Evolutionary conservation across 1,139 yeast species (phyloP).

Genomic region (Hyphopichia wangnamkhiaoensis): DNA sequence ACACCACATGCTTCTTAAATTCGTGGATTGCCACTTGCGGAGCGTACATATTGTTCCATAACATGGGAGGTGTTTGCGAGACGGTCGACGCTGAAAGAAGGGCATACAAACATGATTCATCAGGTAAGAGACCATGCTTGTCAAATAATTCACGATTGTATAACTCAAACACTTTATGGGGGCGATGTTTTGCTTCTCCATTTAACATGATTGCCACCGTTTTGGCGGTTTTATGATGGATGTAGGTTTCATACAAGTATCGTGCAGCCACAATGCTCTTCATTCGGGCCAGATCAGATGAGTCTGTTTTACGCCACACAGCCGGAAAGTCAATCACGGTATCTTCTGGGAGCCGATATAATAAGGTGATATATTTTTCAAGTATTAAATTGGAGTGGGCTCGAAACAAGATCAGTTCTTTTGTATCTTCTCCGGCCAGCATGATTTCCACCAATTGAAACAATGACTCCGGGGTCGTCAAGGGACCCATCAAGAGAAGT

Average conservation of each 20-base stretch:
- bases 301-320: constrained; percentile 2
- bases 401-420: constrained; percentile 3
- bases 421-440: not conserved
- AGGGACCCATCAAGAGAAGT: constrained; percentile 27
- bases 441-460: constrained; percentile 18
- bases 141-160: constrained; percentile 28
- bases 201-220: constrained; percentile 39
- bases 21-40: constrained; percentile 64
- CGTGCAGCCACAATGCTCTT: constrained; percentile 16
- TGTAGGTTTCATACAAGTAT: constrained; percentile 18
- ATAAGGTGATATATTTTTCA: constrained; percentile 31
- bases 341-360: constrained; percentile 11
- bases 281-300: not conserved
- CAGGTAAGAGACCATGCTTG: constrained; percentile 22
- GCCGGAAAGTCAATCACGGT: constrained; percentile 1
- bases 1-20: constrained; percentile 41
- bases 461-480: constrained; percentile 21
- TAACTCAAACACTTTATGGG: constrained; percentile 33
- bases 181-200: constrained; percentile 47
- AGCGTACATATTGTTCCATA: constrained; percentile 56
- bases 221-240: constrained; percentile 24
- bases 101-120: constrained; percentile 42
- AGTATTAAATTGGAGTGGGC: constrained; percentile 19
- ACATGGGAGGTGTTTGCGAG: constrained; percentile 15
- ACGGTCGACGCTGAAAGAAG: constrained; percentile 40